phyloP scores from a whole-genome alignment of 495 filamentous ascomycete genomes.

The Filosporella fistucella region DNA sequence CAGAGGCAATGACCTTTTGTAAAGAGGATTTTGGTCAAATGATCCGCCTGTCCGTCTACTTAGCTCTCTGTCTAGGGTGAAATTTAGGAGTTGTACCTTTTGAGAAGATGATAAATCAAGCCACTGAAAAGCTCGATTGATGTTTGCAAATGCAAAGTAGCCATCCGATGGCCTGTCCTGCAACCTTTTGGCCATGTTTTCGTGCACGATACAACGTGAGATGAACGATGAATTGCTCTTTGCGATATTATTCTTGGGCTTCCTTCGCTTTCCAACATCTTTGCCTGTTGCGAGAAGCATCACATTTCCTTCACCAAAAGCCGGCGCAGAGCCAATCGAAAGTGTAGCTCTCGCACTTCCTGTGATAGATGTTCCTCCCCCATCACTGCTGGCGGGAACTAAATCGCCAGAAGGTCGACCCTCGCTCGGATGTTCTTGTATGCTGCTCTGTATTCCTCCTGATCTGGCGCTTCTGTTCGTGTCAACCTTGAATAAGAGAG shows the following conservation, averaged over 20 bases:
- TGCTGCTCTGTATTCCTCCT: slow-evolving; percentile 45
- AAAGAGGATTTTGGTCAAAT: slow-evolving; percentile 91
- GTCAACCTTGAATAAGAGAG: slow-evolving; percentile 40
- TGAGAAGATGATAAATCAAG: slow-evolving; percentile 49
- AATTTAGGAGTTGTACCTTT: slow-evolving; percentile 40
- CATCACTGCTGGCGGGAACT: slow-evolving; percentile 29
- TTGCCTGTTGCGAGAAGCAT: slow-evolving; percentile 59
- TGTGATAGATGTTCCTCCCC: slow-evolving; percentile 20
- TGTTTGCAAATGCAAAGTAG: slow-evolving; percentile 86
- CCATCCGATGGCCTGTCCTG: slow-evolving; percentile 74
- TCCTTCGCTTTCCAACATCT: slow-evolving; percentile 72
- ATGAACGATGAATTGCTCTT: slow-evolving; percentile 99
- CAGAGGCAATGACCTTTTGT: slow-evolving; percentile 94
- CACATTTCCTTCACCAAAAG: slow-evolving; percentile 86
- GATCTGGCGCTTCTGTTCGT: slow-evolving; percentile 36
- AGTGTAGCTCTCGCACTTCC: slow-evolving; percentile 21
- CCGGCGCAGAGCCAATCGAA: slow-evolving; percentile 45
- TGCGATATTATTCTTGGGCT: slow-evolving; percentile 94
- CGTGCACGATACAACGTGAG: slow-evolving; percentile 88
- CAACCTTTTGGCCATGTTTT: slow-evolving; percentile 70
- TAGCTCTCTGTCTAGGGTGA: background rate
- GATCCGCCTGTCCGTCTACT: slow-evolving; percentile 46
- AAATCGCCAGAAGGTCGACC: slow-evolving; percentile 55
- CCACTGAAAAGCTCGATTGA: slow-evolving; percentile 87
- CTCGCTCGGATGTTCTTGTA: slow-evolving; percentile 56